A percentile compares a stretch with the other conserved stretches of the same genome.
Evolutionary conservation across 768 basidiomycete genomes (phyloP).

Genomic region (Postia placenta): DNA sequence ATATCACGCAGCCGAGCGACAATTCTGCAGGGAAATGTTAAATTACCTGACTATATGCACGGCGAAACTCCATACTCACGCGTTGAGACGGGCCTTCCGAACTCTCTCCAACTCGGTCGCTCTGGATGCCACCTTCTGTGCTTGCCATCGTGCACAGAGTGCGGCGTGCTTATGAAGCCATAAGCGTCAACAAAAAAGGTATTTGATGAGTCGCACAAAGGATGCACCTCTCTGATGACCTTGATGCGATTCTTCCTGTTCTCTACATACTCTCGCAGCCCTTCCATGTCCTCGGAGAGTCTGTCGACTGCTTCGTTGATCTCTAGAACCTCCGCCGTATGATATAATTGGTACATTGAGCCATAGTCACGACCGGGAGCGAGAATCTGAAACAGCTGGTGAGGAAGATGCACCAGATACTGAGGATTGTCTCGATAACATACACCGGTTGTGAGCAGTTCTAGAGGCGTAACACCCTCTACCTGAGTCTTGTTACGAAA

Average conservation of each 20-base stretch:
- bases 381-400: background rate
- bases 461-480: too few relatives aligned
- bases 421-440: too few relatives aligned
- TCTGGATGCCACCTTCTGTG: background rate
- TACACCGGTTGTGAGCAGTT: too few relatives aligned
- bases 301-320: background rate
- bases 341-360: too few relatives aligned
- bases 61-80: slow-evolving; percentile 1
- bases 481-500: too few relatives aligned
- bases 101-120: slow-evolving; percentile 2
- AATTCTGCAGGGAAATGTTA: background rate
- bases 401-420: background rate
- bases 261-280: background rate
- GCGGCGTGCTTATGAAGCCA: background rate
- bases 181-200: background rate
- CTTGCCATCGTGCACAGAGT: background rate
- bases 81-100: background rate
- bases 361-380: too few relatives aligned
- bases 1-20: slow-evolving; percentile 1
- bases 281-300: background rate
- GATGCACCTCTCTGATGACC: background rate
- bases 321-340: background rate
- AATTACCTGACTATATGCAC: background rate
- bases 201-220: too few relatives aligned
- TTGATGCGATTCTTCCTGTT: background rate